phyloP scores from a whole-genome alignment of 225 moss, liverwort and hornwort species.

The Physcomitrium patens region DNA sequence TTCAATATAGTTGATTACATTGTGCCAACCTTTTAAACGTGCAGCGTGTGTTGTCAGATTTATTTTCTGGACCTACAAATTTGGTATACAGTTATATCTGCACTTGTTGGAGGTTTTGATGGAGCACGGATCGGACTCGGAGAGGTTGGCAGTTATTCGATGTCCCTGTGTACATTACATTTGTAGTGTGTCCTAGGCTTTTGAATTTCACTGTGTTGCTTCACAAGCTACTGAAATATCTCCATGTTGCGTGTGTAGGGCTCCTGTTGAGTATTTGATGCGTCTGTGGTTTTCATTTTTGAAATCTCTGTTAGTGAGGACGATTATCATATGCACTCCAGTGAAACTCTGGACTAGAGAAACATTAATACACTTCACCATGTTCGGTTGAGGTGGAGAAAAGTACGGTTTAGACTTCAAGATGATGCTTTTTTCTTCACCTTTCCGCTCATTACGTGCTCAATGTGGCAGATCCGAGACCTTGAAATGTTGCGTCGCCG shows the following conservation, averaged over 20 bases:
- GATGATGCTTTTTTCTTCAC: not conserved
- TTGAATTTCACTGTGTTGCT: not conserved
- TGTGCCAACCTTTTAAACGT: not conserved
- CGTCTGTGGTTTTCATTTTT: not conserved
- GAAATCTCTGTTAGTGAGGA: not conserved
- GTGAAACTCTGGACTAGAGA: not conserved
- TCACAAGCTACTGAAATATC: not conserved
- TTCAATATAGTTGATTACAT: not conserved
- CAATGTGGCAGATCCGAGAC: conserved; percentile 58
- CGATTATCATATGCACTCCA: not conserved
- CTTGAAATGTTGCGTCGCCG: conserved; percentile 65
- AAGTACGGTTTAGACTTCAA: not conserved
- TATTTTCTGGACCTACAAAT: conserved; percentile 75
- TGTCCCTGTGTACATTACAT: not conserved
- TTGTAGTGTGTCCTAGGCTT: not conserved
- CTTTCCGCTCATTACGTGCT: not conserved
- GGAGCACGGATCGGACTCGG: conserved; percentile 65
- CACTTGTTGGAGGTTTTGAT: conserved; percentile 61
- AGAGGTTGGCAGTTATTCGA: conserved; percentile 43
- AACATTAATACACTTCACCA: not conserved
- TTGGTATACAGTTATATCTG: conserved; percentile 69
- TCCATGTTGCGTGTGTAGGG: not conserved
- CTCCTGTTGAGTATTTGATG: not conserved
- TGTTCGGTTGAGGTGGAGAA: not conserved
- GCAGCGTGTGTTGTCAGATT: conserved; percentile 44